These are phyloP conservation scores for Pharus latifolius DNA, from an alignment of 176 grass and related monocot species.

Conservation along the genomic window DNA sequence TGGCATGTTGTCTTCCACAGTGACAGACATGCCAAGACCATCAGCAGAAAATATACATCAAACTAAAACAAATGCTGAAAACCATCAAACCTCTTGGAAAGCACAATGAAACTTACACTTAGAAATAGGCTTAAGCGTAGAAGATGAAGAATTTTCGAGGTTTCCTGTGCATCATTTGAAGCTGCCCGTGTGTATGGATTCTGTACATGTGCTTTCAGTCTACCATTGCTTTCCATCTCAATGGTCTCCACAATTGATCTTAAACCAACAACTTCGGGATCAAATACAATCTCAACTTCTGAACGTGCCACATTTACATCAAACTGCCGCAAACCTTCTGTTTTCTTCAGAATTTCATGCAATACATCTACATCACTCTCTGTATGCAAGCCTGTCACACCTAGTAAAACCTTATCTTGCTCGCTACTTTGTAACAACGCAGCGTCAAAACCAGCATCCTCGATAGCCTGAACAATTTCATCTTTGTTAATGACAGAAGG, in stretches of 20 bases:
- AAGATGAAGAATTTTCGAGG: constrained; percentile 69
- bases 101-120: constrained; percentile 65
- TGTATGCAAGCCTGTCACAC: constrained; percentile 34
- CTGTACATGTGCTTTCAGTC: constrained; percentile 46
- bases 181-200: constrained; percentile 59
- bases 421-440: constrained; percentile 69
- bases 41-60: neutral
- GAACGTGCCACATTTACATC: constrained; percentile 42
- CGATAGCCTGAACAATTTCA: constrained; percentile 73
- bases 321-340: constrained; percentile 56
- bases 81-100: constrained; percentile 11
- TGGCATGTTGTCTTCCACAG: neutral
- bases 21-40: neutral
- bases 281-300: constrained; percentile 73
- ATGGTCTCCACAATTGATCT: constrained; percentile 74
- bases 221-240: constrained; percentile 54
- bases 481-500: constrained; percentile 56
- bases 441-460: constrained; percentile 94
- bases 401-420: constrained; percentile 63
- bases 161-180: constrained; percentile 72
- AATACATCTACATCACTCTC: constrained; percentile 48
- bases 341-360: constrained; percentile 44
- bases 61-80: neutral
- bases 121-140: constrained; percentile 66
- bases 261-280: constrained; percentile 71